Conservation (phyloP, 1,284 basidiomycete genomes). For the Apiotrichum montevideense region DNA sequence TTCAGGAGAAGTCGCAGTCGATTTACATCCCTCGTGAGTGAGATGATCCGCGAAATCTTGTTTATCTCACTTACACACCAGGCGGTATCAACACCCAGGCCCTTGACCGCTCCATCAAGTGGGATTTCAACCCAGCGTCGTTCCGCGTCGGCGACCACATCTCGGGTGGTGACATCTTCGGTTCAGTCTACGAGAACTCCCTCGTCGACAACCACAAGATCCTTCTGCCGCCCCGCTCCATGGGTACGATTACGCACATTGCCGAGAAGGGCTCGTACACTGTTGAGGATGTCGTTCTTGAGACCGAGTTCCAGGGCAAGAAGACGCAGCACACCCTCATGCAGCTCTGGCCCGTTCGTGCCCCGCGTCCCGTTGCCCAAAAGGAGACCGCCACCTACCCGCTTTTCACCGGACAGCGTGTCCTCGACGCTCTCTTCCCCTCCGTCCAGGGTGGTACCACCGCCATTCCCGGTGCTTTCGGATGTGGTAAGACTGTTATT, state of each 20-base stretch:
- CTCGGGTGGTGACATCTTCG: conserved; percentile 93
- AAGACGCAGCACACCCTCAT: conserved; percentile 92
- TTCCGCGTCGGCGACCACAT: conserved; percentile 94
- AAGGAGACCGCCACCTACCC: conserved; percentile 92
- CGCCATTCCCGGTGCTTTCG: conserved; percentile 98
- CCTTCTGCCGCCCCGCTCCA: conserved; percentile 86
- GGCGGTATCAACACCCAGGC: conserved; percentile 92
- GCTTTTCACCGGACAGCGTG: conserved; percentile 91
- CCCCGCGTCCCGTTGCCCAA: conserved; percentile 88
- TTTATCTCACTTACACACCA: not conserved
- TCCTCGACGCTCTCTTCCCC: conserved; percentile 96
- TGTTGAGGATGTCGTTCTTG: conserved; percentile 90
- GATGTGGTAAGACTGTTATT: conserved; percentile 96
- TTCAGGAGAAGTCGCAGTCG: conserved; percentile 91
- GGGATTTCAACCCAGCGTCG: conserved; percentile 89
- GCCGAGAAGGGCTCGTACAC: conserved; percentile 92
- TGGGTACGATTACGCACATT: conserved; percentile 90
- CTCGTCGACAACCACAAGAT: conserved; percentile 95
- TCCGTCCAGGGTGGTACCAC: conserved; percentile 99
- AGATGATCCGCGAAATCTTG: too few relatives aligned
- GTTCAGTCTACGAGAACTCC: conserved; percentile 93
- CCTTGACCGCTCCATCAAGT: conserved; percentile 78
- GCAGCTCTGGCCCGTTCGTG: conserved; percentile 98
- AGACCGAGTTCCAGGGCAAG: conserved; percentile 97
- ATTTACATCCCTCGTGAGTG: conserved; percentile 85